A percentile compares a stretch with the other conserved stretches of the same genome.
phyloP scores from a whole-genome alignment of 2,329 filamentous ascomycete genomes.

The Lasiodiplodia gonubiensis region DNA sequence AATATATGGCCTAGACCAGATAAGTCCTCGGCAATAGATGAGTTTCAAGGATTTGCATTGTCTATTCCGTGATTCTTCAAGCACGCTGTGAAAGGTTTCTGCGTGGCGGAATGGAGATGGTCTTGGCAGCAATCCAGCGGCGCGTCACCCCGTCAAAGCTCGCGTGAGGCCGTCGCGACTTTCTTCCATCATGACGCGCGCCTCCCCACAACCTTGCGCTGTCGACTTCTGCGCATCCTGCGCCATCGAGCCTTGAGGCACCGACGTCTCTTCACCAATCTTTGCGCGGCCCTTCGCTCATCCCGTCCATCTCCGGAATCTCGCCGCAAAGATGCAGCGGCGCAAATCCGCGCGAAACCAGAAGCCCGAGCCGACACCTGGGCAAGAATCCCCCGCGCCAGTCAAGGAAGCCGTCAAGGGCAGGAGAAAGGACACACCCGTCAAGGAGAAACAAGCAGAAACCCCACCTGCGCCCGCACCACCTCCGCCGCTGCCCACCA shows the following conservation, averaged over 20 bases:
- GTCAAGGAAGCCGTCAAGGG: slow-evolving; percentile 5
- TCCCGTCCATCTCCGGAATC: neutral
- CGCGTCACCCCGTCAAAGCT: slow-evolving; percentile 9
- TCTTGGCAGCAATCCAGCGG: slow-evolving; percentile 5
- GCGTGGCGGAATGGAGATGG: neutral
- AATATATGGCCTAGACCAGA: neutral
- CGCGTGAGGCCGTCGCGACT: slow-evolving; percentile 25
- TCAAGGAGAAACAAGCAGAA: slow-evolving; percentile 24
- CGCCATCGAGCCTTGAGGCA: neutral
- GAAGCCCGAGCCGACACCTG: slow-evolving; percentile 27
- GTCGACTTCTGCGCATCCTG: neutral
- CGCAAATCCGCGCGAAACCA: slow-evolving; percentile 27
- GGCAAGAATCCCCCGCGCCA: slow-evolving; percentile 1
- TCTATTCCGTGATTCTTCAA: neutral
- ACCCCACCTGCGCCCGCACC: slow-evolving; percentile 28
- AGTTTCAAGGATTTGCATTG: neutral
- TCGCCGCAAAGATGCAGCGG: slow-evolving; percentile 21
- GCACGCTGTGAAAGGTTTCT: neutral
- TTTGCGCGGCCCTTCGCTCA: no score
- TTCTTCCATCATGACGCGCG: slow-evolving; percentile 21
- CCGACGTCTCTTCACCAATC: neutral
- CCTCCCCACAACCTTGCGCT: neutral
- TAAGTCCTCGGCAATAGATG: neutral
- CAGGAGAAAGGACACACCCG: slow-evolving; percentile 27
- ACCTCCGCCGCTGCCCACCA: slow-evolving; percentile 61